Base-by-base conservation (phyloP, 73 alveolate species). In the Effrenium voratum region DNA sequence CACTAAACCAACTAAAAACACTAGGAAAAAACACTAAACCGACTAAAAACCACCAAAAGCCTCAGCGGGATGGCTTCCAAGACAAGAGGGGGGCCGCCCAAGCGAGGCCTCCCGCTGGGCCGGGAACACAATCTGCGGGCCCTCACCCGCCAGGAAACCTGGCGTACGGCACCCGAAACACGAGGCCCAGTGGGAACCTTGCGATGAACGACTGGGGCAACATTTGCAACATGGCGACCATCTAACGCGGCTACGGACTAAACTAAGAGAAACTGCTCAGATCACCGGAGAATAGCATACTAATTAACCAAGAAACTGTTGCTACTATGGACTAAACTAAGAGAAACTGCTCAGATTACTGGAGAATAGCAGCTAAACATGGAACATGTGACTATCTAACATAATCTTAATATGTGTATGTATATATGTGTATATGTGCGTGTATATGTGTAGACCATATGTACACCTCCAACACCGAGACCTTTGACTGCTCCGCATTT, bases 131-230 rank as follows among this genome's bases (percentile, higher is more conserved):
- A 75, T 75, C 97, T 90, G 97, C 13, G 97, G 97, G 28, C 76
- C 97, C 41, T 90, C 97, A 2, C 97, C 97, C 36, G 83, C 97
- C 43, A 90, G 87, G 75, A 90, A 90, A 5, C 97, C 97, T 80
- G 91, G 40, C 8, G 43, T 63, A 15, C 40, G 10, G 63, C 26
- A 52, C 63, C 19, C 63, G 26, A 8, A 52, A 52, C 63, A 52
- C 63, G 19, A 12, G 8, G 26, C 19, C 26, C 63, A 52, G 63
- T 8, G n/a, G n/a, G n/a, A n/a, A n/a, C n/a, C n/a, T n/a, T n/a
- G n/a, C n/a, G n/a, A n/a, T n/a, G n/a, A n/a, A n/a, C n/a, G n/a
- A n/a, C n/a, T n/a, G n/a, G n/a, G n/a, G n/a, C n/a, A n/a, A n/a
- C n/a, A n/a, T n/a, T n/a, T n/a, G n/a, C n/a, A n/a, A n/a, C n/a